These are phyloP conservation scores for Sphagnurus paluster DNA, from an alignment of 1,284 basidiomycete species.

Conservation along the genomic window DNA sequence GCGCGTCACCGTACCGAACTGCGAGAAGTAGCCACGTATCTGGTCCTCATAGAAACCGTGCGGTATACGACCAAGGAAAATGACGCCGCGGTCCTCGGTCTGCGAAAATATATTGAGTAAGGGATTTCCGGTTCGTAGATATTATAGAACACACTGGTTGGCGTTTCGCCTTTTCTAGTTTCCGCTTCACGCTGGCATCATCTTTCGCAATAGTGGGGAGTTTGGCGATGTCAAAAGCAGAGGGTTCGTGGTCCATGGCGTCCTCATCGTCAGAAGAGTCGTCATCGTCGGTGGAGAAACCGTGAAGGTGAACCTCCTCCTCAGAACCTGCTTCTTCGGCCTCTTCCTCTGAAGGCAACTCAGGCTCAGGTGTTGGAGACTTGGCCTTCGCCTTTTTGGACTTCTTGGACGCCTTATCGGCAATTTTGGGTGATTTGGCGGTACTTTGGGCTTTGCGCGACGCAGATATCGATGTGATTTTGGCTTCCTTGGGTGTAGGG, in stretches of 20 bases:
- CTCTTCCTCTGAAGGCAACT: constrained; percentile 10
- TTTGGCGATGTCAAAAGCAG: constrained; percentile 63
- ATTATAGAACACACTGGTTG: constrained; percentile 39
- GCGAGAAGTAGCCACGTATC: constrained; percentile 89
- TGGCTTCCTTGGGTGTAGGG: background rate
- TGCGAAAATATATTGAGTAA: constrained; percentile 27
- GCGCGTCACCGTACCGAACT: constrained; percentile 92
- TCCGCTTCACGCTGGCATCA: constrained; percentile 76
- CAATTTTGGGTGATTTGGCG: constrained; percentile 13
- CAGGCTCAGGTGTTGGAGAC: constrained; percentile 16
- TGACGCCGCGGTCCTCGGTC: constrained; percentile 79
- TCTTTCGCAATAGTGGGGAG: constrained; percentile 86
- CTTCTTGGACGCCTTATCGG: constrained; percentile 20
- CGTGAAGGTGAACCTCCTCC: constrained; percentile 51
- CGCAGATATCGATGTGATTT: constrained; percentile 9
- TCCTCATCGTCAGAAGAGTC: constrained; percentile 85
- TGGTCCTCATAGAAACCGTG: constrained; percentile 98
- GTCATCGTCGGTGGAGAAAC: constrained; percentile 77
- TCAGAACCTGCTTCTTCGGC: constrained; percentile 21
- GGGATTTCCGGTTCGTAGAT: constrained; percentile 4
- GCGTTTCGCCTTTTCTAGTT: constrained; percentile 81
- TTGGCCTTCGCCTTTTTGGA: constrained; percentile 21
- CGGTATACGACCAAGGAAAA: constrained; percentile 90
- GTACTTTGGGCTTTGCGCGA: constrained; percentile 7
- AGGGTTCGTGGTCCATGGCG: constrained; percentile 50